A percentile compares a stretch with the other conserved stretches of the same genome.
Conservation (phyloP, 2,329 filamentous ascomycete genomes). For the Ophiognomonia clavigignenti-juglandacearum region DNA sequence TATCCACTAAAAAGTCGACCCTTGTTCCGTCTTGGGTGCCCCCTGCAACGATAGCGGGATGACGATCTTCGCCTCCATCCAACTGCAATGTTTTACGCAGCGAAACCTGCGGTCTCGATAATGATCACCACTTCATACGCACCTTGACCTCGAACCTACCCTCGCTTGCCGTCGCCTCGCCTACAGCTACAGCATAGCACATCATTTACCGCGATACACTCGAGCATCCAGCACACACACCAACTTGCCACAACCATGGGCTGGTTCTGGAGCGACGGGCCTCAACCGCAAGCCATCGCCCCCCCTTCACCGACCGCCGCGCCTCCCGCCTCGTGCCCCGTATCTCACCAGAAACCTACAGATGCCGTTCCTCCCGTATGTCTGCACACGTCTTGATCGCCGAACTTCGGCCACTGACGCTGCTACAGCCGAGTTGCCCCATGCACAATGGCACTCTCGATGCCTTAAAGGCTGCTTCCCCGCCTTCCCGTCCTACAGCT, state of each 20-base stretch:
- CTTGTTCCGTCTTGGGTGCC: background rate
- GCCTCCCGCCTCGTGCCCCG: slow-evolving; percentile 15
- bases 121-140: too few species aligned
- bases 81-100: background rate
- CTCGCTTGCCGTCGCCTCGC: too few species aligned
- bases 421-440: slow-evolving; percentile 45
- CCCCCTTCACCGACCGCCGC: slow-evolving; percentile 8
- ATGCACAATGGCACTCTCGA: slow-evolving; percentile 53
- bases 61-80: background rate
- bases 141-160: too few species aligned
- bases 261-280: slow-evolving; percentile 61
- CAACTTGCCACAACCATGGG: slow-evolving; percentile 38
- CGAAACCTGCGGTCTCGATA: too few species aligned
- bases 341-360: slow-evolving; percentile 19
- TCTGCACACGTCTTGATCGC: background rate
- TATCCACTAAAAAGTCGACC: slow-evolving; percentile 10
- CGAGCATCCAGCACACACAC: background rate
- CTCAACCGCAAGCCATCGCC: slow-evolving; percentile 26
- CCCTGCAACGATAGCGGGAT: background rate
- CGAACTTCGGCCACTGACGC: slow-evolving; percentile 18
- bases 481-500: slow-evolving; percentile 24
- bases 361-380: slow-evolving; percentile 36
- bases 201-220: too few species aligned
- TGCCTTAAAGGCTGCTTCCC: slow-evolving; percentile 33
- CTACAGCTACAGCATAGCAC: too few species aligned